Conservation (phyloP, 2,329 filamentous ascomycete genomes). For the Claviceps spartinae region DNA sequence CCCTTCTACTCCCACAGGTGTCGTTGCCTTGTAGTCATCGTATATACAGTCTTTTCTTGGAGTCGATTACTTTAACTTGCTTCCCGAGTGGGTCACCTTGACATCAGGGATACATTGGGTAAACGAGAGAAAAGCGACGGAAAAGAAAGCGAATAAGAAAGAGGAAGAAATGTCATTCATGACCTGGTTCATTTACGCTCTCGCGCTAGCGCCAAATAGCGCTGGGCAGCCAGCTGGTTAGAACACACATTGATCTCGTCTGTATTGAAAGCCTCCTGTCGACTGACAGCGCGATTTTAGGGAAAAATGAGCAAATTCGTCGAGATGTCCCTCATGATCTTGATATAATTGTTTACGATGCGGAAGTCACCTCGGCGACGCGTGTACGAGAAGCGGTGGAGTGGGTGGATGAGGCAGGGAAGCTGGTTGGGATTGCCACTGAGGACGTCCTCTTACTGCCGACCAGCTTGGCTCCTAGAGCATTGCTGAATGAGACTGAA, state of each 20-base stretch:
- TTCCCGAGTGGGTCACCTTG: background rate
- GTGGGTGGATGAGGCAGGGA: conserved; percentile 45
- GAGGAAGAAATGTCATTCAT: background rate
- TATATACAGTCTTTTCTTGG: background rate
- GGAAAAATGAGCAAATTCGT: background rate
- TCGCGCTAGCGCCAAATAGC: background rate
- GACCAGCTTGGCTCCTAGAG: conserved; percentile 4
- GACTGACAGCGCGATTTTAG: background rate
- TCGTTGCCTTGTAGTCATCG: background rate
- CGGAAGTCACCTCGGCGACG: conserved; percentile 24
- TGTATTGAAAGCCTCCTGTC: background rate
- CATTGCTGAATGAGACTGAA: conserved; percentile 1
- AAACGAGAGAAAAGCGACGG: background rate
- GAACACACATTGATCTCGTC: background rate
- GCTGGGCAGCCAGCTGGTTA: background rate
- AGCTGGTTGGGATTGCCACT: conserved; percentile 31
- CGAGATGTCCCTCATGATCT: background rate
- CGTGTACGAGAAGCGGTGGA: conserved; percentile 37
- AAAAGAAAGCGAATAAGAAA: background rate
- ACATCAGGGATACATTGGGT: background rate
- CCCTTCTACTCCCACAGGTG: background rate
- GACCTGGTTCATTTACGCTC: background rate
- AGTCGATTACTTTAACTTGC: background rate
- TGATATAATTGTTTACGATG: conserved; percentile 22
- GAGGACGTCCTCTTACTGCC: conserved; percentile 18